Evolutionary conservation across 305 asterid genomes (phyloP).

Genomic region (Solanum aculeatissimum): DNA sequence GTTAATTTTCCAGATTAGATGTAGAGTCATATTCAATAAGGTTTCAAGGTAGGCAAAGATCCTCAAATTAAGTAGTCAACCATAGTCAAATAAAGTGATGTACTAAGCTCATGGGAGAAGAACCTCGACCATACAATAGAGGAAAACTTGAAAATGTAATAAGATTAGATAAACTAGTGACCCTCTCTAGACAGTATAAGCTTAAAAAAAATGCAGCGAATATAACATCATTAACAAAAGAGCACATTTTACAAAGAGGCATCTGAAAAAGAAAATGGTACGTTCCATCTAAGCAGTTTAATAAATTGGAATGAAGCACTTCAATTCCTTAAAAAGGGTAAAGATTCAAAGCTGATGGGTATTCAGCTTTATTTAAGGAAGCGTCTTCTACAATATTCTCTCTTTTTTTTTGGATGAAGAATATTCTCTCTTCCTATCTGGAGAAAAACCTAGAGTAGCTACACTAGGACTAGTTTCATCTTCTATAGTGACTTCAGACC

Average conservation of each 20-base stretch:
- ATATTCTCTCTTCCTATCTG: neutral
- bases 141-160: neutral
- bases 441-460: neutral
- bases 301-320: neutral
- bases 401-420: too few species aligned
- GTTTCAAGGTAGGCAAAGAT: neutral
- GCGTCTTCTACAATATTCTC: neutral
- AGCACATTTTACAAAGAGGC: neutral
- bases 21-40: neutral
- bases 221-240: neutral
- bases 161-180: neutral
- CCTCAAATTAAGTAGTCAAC: neutral
- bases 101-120: neutral
- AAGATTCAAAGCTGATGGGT: neutral
- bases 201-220: neutral
- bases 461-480: neutral
- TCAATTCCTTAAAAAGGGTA: neutral
- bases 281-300: neutral
- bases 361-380: neutral
- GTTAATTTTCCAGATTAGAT: neutral
- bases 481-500: neutral
- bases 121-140: neutral
- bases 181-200: neutral
- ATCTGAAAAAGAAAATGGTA: neutral
- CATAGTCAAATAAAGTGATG: neutral